Evolutionary conservation across 75 land plant species (phyloP).

Genomic region (Pinus tabuliformis): DNA sequence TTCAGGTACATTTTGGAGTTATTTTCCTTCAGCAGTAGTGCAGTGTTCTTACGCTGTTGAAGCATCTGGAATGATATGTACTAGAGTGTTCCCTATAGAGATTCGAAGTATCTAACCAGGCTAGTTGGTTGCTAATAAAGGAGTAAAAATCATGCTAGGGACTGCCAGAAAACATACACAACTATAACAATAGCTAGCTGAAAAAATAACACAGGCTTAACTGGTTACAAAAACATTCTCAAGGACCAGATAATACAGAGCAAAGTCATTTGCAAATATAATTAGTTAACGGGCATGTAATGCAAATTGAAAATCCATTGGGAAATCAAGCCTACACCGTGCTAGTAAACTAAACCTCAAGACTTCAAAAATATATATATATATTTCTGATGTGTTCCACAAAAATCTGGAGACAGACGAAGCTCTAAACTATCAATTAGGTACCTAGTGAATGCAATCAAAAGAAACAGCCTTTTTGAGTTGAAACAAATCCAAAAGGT

Average conservation of each 20-base stretch:
- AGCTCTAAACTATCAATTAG: too few relatives aligned
- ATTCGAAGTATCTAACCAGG: background rate
- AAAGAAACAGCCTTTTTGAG: too few relatives aligned
- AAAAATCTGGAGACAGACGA: too few relatives aligned
- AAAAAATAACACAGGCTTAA: background rate
- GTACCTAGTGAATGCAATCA: too few relatives aligned
- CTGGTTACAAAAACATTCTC: too few relatives aligned
- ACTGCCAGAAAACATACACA: background rate
- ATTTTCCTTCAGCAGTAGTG: background rate
- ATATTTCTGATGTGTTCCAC: too few relatives aligned
- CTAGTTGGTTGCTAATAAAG: slow-evolving; percentile 5
- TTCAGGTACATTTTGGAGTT: background rate
- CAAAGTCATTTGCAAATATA: background rate
- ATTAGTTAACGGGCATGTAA: background rate
- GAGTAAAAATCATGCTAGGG: background rate
- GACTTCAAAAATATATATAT: background rate
- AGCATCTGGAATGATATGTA: background rate
- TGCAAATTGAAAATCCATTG: background rate
- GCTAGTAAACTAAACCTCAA: background rate
- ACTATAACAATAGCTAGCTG: background rate
- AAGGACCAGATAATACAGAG: background rate
- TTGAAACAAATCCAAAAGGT: too few relatives aligned
- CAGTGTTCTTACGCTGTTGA: background rate
- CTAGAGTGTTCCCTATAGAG: background rate
- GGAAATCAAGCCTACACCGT: background rate